Evolutionary conservation across 257 asterid genomes (phyloP).

Genomic region (Buddleja alternifolia): DNA sequence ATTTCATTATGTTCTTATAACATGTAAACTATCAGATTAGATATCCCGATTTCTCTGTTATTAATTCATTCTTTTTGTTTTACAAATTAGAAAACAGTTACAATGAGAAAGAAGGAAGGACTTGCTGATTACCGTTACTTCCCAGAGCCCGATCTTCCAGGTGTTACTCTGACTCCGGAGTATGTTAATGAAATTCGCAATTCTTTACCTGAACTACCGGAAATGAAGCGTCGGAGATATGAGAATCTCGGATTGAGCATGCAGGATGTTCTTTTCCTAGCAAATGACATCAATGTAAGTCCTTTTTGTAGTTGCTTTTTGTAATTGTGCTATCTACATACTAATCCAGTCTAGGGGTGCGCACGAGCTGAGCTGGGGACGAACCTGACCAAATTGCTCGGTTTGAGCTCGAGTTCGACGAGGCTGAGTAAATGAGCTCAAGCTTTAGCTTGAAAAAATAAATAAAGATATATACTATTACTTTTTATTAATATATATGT

Average conservation of each 20-base stretch:
- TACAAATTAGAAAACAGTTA: constrained; percentile 77
- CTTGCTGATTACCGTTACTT: constrained; percentile 96
- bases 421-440: no score
- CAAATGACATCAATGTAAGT: constrained; percentile 76
- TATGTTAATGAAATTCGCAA: constrained; percentile 55
- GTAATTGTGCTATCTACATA: neutral
- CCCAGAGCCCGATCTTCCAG: constrained; percentile 99
- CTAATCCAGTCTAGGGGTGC: neutral
- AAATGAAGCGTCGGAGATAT: constrained; percentile 83
- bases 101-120: constrained; percentile 99
- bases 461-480: no score
- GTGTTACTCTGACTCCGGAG: constrained; percentile 70
- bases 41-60: neutral
- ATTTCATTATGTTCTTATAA: constrained; percentile 30
- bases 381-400: no score
- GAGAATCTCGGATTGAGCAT: constrained; percentile 85
- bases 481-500: no score
- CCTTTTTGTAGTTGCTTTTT: constrained; percentile 13
- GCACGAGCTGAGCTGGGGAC: no score
- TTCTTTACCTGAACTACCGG: constrained; percentile 95
- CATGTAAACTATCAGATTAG: neutral
- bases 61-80: constrained; percentile 28
- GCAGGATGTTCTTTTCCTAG: constrained; percentile 96
- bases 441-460: no score
- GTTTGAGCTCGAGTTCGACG: no score